Evolutionary conservation across 2,329 filamentous ascomycete genomes (phyloP).

Genomic region (Dactylellina sp.): DNA sequence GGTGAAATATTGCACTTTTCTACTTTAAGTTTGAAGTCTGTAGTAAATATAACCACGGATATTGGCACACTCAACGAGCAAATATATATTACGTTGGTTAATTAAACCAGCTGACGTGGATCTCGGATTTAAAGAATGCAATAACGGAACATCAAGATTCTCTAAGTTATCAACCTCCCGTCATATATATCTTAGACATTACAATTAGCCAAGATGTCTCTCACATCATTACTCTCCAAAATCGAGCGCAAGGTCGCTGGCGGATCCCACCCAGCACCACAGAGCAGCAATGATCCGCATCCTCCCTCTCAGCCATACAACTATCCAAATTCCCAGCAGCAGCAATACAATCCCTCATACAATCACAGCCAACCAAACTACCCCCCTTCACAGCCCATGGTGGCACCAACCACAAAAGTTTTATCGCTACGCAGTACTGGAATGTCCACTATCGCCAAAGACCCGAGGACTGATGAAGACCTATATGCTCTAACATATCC

Average conservation of each 20-base stretch:
- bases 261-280: slow-evolving; percentile 1
- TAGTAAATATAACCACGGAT: too few species aligned
- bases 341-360: slow-evolving; percentile 9
- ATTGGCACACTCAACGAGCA: too few species aligned
- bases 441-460: slow-evolving; percentile 18
- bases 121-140: too few species aligned
- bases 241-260: slow-evolving; percentile 20
- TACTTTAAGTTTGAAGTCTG: too few species aligned
- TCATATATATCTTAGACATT: too few species aligned
- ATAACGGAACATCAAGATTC: too few species aligned
- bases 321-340: slow-evolving; percentile 14
- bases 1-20: too few species aligned
- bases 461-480: slow-evolving; percentile 9
- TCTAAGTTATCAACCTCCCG: too few species aligned
- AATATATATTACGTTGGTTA: too few species aligned
- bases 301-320: slow-evolving; percentile 10
- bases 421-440: slow-evolving; percentile 8
- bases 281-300: slow-evolving; percentile 1
- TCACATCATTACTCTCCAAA: slow-evolving; percentile 28
- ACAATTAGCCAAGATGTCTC: slow-evolving; percentile 1
- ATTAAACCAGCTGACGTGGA: too few species aligned
- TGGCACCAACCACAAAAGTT: slow-evolving; percentile 16
- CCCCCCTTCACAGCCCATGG: neutral
- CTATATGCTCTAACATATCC: slow-evolving; percentile 10
- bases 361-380: slow-evolving; percentile 2